Evolutionary conservation across 83 land plant species (phyloP), one percentile per base, ranked within the genome.

Genomic region (Picea engelmannii): DNA sequence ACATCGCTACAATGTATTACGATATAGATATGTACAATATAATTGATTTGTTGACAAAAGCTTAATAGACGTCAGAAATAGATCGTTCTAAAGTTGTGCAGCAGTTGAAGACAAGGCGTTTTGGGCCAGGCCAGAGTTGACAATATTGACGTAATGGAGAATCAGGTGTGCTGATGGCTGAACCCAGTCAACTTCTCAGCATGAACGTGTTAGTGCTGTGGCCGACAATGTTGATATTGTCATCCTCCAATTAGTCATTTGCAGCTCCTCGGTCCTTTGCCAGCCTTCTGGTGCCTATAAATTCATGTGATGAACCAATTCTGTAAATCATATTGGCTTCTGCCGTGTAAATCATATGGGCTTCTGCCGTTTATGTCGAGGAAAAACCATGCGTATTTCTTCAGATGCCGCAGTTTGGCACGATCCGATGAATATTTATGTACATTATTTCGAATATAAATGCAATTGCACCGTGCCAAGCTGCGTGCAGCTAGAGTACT

Each of bases 401-500:
- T 71, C 76, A 71, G 76, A 42, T 20, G 76, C 76, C 24, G 76
- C 4, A 71, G 76, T 42, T 71, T 71, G 55, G 76, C 55, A 71
- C 76, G 25, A 71, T 71, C 55, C 55, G 44, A 8, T 71, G 5
- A 71, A 49, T 23, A 71, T 44, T 71, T 42, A n/a, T 44, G 35
- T 31, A 31, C 35, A 31, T 31, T 31, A 31, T 31, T 31, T 71
- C 16, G 21, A 47, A 70, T 70, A 70, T 35, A 40, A 42, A 35
- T 71, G 76, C 23, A 6, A 71, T 71, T 71, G 76, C 76, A 71
- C 55, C 76, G 76, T 71, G 76, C 76, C 76, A 71, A 71, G 76
- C 76, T 71, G 76, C 76, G 76, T 71, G 76, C 76, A 71, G n/a
- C 76, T 71, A 23, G 42, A 71, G 75, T 1, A 40, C 6, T 40